phyloP scores from a whole-genome alignment of 305 asterid species.

The Lippia alba region DNA sequence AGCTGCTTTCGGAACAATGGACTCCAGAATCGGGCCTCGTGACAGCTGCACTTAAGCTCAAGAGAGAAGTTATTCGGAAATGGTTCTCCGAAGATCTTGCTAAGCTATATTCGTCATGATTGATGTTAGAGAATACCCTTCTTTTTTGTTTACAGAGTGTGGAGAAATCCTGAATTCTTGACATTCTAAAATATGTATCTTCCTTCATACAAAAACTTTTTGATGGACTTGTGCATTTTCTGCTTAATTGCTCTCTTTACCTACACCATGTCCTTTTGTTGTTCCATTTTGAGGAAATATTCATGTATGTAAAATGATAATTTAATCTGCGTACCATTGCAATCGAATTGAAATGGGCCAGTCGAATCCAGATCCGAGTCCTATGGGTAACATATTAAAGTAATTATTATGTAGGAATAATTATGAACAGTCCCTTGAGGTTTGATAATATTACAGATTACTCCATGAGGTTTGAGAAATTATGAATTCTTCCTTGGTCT shows the following conservation, averaged over 20 bases:
- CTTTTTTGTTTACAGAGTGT: slow-evolving; percentile 25
- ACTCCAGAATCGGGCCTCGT: slow-evolving; percentile 95
- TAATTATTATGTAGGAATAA: too few species aligned
- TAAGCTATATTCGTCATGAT: slow-evolving; percentile 47
- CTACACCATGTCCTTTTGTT: neutral
- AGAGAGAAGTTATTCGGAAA: slow-evolving; percentile 73
- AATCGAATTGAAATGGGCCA: neutral
- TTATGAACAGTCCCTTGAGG: too few species aligned
- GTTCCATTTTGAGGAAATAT: neutral
- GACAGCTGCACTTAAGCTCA: slow-evolving; percentile 90
- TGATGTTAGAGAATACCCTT: slow-evolving; percentile 7
- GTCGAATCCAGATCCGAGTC: too few species aligned
- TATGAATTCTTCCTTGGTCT: too few species aligned
- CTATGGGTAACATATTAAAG: too few species aligned
- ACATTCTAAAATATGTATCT: neutral
- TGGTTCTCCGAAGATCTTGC: slow-evolving; percentile 50
- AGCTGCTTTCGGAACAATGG: slow-evolving; percentile 84
- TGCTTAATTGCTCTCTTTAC: neutral
- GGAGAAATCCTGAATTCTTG: slow-evolving; percentile 31
- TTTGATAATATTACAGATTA: too few species aligned
- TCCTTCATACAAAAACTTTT: neutral
- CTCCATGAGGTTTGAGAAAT: too few species aligned
- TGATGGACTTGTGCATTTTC: slow-evolving; percentile 6
- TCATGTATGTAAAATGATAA: neutral
- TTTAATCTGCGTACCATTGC: too few species aligned